Percentiles rank a stretch among this genome's conserved stretches.
These are phyloP conservation scores for Typha latifolia DNA, from an alignment of 176 grass and related monocot species.

Conservation along the genomic window DNA sequence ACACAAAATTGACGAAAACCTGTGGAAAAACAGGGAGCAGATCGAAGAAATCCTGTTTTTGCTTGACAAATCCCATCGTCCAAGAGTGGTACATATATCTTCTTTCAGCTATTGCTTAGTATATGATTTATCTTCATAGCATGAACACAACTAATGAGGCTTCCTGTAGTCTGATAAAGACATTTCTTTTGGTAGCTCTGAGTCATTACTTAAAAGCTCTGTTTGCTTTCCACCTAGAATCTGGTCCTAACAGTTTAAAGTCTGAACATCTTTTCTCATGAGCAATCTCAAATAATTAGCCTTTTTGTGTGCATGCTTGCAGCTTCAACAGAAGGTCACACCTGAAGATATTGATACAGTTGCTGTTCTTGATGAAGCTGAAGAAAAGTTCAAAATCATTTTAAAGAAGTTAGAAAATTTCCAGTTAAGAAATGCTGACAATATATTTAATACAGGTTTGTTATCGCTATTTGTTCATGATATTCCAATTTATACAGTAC, in stretches of 20 bases:
- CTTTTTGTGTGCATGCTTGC: conserved; percentile 22
- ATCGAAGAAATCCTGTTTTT: conserved; percentile 93
- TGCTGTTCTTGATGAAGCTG: conserved; percentile 50
- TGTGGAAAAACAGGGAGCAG: conserved; percentile 99
- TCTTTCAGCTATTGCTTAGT: conserved; percentile 3
- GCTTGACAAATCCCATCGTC: conserved; percentile 41
- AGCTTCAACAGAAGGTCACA: conserved; percentile 63
- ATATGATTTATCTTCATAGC: not conserved
- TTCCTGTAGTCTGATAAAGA: not conserved
- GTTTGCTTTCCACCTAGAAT: not conserved
- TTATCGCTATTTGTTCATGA: conserved; percentile 10
- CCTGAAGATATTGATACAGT: conserved; percentile 46
- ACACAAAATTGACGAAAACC: conserved; percentile 94
- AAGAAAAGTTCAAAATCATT: conserved; percentile 65
- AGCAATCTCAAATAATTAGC: not conserved
- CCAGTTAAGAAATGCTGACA: conserved; percentile 80
- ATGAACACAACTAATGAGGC: not conserved
- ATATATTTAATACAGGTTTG: conserved; percentile 92
- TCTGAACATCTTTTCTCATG: not conserved
- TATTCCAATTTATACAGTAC: conserved; percentile 3
- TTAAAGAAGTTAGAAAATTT: conserved; percentile 72
- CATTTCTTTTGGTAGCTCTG: not conserved
- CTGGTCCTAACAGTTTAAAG: not conserved
- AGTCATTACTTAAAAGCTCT: not conserved
- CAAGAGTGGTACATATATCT: conserved; percentile 45